These are phyloP conservation scores for Glycyrrhiza uralensis DNA, from an alignment of 306 rosid species.

Conservation along the genomic window DNA sequence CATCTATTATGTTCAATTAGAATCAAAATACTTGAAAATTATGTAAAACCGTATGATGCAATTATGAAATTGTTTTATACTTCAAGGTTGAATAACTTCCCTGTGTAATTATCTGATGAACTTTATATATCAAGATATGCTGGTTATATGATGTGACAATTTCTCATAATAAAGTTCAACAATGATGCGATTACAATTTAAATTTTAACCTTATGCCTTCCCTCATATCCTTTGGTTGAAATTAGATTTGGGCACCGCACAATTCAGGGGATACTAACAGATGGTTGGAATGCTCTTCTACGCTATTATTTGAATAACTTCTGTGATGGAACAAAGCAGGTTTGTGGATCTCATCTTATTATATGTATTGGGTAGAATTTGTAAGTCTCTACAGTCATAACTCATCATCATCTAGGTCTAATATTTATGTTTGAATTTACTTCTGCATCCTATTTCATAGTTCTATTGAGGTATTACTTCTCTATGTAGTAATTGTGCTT, in stretches of 20 bases:
- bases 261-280: slow-evolving; percentile 57
- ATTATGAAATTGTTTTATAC: neutral
- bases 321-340: slow-evolving; percentile 82
- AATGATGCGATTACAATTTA: neutral
- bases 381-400: neutral
- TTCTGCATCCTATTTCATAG: neutral
- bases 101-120: neutral
- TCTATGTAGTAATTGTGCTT: neutral
- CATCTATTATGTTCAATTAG: neutral
- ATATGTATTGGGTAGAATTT: neutral
- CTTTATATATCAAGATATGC: neutral
- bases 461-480: neutral
- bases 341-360: slow-evolving; percentile 26
- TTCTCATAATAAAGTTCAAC: too few relatives aligned
- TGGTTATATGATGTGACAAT: too few relatives aligned
- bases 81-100: neutral
- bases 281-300: slow-evolving; percentile 62
- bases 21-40: neutral
- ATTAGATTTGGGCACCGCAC: slow-evolving; percentile 75
- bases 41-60: neutral
- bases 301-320: slow-evolving; percentile 82
- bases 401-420: neutral
- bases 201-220: neutral
- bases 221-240: slow-evolving; percentile 25
- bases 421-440: neutral